These are phyloP conservation scores for Ophiostoma himal-ulmi DNA, from an alignment of 2,329 filamentous ascomycete genomes.

Conservation along the genomic window DNA sequence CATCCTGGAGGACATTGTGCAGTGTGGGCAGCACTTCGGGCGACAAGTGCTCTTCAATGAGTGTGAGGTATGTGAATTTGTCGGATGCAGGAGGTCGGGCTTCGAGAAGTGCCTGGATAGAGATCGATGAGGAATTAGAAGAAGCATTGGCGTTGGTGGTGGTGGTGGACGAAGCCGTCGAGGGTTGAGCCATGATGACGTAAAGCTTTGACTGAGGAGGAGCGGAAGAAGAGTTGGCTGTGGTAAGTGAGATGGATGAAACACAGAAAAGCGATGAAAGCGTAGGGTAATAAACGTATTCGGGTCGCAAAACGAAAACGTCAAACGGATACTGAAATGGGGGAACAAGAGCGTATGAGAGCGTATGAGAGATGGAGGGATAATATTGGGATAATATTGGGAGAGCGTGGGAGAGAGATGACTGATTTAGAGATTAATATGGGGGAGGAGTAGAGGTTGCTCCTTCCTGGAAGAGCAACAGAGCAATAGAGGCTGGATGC, in stretches of 20 bases:
- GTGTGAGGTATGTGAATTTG: slow-evolving; percentile 69
- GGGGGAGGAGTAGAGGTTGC: neutral
- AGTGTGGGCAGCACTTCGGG: slow-evolving; percentile 61
- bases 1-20: slow-evolving; percentile 52
- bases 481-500: neutral
- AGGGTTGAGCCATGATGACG: slow-evolving; percentile 14
- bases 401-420: neutral
- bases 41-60: slow-evolving; percentile 67
- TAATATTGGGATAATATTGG: neutral
- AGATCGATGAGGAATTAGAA: slow-evolving; percentile 33
- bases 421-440: too few species aligned
- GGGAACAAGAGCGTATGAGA: neutral
- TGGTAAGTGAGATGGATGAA: neutral
- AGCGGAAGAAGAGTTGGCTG: neutral
- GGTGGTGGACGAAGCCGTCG: slow-evolving; percentile 27
- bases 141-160: neutral
- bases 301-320: neutral
- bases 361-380: neutral
- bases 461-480: neutral
- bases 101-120: slow-evolving; percentile 44
- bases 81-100: slow-evolving; percentile 53
- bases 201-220: neutral
- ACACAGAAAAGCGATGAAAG: neutral
- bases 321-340: neutral
- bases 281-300: neutral